Percentiles rank a stretch among this genome's conserved stretches.
Conservation (phyloP, 1,139 yeast genomes). For the Candida pseudoviswanathii region DNA sequence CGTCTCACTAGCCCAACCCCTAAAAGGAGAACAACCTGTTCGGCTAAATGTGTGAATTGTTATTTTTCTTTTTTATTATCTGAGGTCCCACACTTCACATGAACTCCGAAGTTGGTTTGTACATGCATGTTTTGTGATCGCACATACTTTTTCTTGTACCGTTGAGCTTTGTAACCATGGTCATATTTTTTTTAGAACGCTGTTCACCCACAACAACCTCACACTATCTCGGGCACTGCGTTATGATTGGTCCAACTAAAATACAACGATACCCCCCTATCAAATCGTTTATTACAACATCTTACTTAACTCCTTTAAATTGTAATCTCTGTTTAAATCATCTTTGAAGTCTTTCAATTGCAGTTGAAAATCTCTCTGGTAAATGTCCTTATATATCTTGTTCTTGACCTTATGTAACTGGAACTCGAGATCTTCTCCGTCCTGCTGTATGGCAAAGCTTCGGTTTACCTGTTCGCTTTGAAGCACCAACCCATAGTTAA, state of each 20-base stretch:
- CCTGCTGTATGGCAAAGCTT: conserved; percentile 16
- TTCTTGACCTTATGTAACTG: conserved; percentile 25
- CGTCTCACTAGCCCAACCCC: too few species aligned
- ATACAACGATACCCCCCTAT: not conserved
- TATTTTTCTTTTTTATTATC: too few species aligned
- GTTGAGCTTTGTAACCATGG: too few species aligned
- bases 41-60: too few species aligned
- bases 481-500: conserved; percentile 31
- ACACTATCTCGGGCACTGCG: not conserved
- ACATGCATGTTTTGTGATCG: not conserved
- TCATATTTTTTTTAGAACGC: not conserved
- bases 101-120: conserved; percentile 1
- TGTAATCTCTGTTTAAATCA: conserved; percentile 33
- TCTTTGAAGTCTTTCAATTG: conserved; percentile 24
- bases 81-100: conserved; percentile 1
- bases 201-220: not conserved
- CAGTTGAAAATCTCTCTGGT: conserved; percentile 23
- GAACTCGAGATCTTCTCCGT: conserved; percentile 20
- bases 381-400: conserved; percentile 30
- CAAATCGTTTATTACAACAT: too few species aligned
- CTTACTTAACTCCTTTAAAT: conserved; percentile 27
- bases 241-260: not conserved
- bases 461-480: conserved; percentile 20
- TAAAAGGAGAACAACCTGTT: too few species aligned
- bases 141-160: not conserved